phyloP scores from a whole-genome alignment of 2,329 filamentous ascomycete genomes.

The Colletotrichum brevisporum region DNA sequence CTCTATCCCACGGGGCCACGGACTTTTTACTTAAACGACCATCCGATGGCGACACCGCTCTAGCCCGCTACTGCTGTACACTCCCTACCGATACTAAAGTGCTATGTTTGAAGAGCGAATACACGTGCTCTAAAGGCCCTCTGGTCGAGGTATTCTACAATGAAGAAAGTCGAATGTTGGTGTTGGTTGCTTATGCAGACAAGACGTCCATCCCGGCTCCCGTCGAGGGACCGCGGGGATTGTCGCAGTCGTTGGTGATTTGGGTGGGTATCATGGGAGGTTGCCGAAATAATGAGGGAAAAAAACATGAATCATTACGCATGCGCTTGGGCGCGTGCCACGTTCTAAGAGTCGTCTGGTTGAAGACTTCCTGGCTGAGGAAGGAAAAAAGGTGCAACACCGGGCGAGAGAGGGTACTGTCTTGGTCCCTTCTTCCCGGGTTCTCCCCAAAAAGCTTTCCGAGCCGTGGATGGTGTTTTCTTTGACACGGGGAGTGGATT shows the following conservation, averaged over 20 bases:
- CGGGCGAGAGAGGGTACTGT: conserved; percentile 6
- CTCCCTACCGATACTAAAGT: no score
- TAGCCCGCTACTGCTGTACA: no score
- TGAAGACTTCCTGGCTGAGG: no score
- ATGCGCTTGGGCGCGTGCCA: not conserved
- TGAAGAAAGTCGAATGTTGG: no score
- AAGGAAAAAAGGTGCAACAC: not conserved
- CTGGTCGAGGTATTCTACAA: no score
- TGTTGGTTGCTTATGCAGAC: no score
- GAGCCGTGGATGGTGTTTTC: not conserved
- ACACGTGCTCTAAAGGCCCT: no score
- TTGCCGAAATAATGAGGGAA: conserved; percentile 4
- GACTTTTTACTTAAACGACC: no score
- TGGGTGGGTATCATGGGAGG: not conserved
- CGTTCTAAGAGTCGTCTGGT: not conserved
- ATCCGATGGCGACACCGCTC: no score
- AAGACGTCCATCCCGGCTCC: not conserved
- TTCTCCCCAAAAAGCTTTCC: not conserved
- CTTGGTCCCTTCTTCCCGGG: not conserved
- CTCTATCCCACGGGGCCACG: no score
- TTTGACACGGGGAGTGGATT: conserved; percentile 36
- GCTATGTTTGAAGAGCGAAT: no score
- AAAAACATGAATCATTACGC: conserved; percentile 13
- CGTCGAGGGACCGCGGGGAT: not conserved
- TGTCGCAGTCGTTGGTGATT: not conserved